These are phyloP conservation scores for Paraurostyla sp. DNA, from an alignment of 73 alveolate genomes.

Conservation along the genomic window DNA sequence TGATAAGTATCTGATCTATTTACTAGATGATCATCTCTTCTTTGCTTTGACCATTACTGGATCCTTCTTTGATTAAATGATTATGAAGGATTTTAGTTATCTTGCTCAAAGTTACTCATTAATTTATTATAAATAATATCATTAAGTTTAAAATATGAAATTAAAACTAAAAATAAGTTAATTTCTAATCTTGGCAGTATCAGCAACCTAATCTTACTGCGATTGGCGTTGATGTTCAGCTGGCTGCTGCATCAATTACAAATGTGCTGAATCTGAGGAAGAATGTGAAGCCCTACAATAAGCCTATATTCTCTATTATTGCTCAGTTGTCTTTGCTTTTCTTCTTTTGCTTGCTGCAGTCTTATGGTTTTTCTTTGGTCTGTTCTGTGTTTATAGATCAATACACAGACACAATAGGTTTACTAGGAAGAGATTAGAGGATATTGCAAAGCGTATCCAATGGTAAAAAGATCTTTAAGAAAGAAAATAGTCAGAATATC, in stretches of 20 bases:
- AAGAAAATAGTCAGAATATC: constrained; percentile 10
- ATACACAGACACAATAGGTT: constrained; percentile 4
- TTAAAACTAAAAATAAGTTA: not conserved
- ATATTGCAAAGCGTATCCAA: not conserved
- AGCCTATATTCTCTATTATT: constrained; percentile 5
- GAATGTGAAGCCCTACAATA: not conserved
- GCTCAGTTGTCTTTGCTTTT: not conserved
- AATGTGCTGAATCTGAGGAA: constrained; percentile 18
- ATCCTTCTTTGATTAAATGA: not conserved
- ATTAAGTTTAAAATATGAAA: not conserved
- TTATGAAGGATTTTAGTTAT: not conserved
- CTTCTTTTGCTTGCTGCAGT: not conserved
- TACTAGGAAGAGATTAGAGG: not conserved
- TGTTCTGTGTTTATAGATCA: not conserved
- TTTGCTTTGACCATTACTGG: constrained; percentile 12
- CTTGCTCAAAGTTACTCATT: not conserved
- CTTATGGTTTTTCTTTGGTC: constrained; percentile 24
- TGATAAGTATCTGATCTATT: constrained; percentile 19
- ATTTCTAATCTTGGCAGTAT: not conserved
- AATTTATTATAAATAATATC: no score
- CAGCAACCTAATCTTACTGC: not conserved
- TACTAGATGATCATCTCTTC: constrained; percentile 25
- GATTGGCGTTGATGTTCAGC: constrained; percentile 43
- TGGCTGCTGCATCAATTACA: constrained; percentile 20
- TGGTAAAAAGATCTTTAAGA: constrained; percentile 21